Conservation (phyloP, 352 stramenopile genomes). For the Aphanomyces cochlioides region DNA sequence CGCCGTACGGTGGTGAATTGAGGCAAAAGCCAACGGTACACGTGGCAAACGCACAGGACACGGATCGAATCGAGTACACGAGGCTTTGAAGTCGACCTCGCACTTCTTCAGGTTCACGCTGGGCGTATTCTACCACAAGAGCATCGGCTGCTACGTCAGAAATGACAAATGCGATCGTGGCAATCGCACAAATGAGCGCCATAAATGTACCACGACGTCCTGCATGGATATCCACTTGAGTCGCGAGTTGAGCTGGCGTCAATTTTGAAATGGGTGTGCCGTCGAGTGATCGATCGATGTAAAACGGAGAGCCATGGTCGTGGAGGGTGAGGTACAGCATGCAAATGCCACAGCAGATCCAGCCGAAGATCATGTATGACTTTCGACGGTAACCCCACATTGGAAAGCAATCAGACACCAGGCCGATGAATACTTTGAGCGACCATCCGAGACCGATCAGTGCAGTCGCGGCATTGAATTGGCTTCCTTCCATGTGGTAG, state of each 20-base stretch:
- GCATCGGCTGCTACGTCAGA: conserved; percentile 39
- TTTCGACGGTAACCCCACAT: conserved; percentile 51
- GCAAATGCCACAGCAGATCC: conserved; percentile 26
- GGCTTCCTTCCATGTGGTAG: conserved; percentile 47
- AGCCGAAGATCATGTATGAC: conserved; percentile 56
- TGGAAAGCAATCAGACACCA: conserved; percentile 48
- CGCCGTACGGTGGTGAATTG: conserved; percentile 43
- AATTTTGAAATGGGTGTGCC: not conserved
- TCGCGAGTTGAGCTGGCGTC: conserved; percentile 31
- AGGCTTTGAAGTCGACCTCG: conserved; percentile 43
- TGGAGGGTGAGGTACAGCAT: conserved; percentile 43
- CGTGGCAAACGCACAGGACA: conserved; percentile 40
- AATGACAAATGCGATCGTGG: conserved; percentile 37
- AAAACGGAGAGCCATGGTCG: conserved; percentile 46
- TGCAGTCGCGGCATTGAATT: conserved; percentile 43
- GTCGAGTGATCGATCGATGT: conserved; percentile 2
- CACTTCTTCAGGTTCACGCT: conserved; percentile 37
- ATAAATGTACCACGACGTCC: conserved; percentile 39
- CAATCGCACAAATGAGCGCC: conserved; percentile 48
- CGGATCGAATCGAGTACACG: conserved; percentile 42
- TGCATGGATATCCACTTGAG: conserved; percentile 40
- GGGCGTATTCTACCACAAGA: conserved; percentile 42
- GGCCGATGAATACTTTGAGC: conserved; percentile 54
- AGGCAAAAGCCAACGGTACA: conserved; percentile 41
- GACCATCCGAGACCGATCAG: conserved; percentile 50